Evolutionary conservation across 78 protist genomes (phyloP).

Genomic region (Speleostelium caveatum): DNA sequence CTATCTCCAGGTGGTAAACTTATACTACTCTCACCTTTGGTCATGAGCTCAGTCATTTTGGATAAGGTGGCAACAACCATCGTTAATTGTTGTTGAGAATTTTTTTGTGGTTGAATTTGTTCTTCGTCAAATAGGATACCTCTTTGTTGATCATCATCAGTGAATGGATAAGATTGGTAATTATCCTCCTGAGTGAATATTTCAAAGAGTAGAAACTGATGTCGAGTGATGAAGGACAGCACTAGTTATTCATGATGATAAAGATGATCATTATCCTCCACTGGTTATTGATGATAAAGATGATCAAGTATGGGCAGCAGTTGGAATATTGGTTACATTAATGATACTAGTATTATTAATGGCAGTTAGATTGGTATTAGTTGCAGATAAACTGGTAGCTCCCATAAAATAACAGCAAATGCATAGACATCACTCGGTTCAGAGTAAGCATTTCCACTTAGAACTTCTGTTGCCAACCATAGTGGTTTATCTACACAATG

Average conservation of each 20-base stretch:
- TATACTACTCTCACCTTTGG: conserved; percentile 33
- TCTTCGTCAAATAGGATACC: conserved; percentile 48
- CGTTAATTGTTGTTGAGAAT: too few species aligned
- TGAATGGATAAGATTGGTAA: conserved; percentile 70
- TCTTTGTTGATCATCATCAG: conserved; percentile 69
- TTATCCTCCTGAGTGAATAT: conserved; percentile 61
- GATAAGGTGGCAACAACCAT: conserved; percentile 52
- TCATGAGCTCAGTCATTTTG: conserved; percentile 70
- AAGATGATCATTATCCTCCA: conserved; percentile 33
- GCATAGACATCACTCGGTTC: conserved; percentile 80
- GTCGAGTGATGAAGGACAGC: conserved; percentile 32
- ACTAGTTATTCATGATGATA: conserved; percentile 13
- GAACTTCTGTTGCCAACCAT: conserved; percentile 77
- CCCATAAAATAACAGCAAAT: conserved; percentile 84
- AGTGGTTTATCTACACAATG: conserved; percentile 78
- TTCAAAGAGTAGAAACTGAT: conserved; percentile 15
- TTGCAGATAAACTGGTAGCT: conserved; percentile 1
- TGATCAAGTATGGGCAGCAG: too few species aligned
- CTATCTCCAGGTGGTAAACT: neutral
- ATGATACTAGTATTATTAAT: neutral
- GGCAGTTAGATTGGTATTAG: neutral
- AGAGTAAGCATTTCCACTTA: conserved; percentile 33
- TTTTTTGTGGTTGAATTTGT: conserved; percentile 1
- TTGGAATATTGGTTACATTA: neutral
- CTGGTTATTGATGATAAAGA: too few species aligned